phyloP scores from a whole-genome alignment of 257 asterid species.

The Nemophila menziesii region DNA sequence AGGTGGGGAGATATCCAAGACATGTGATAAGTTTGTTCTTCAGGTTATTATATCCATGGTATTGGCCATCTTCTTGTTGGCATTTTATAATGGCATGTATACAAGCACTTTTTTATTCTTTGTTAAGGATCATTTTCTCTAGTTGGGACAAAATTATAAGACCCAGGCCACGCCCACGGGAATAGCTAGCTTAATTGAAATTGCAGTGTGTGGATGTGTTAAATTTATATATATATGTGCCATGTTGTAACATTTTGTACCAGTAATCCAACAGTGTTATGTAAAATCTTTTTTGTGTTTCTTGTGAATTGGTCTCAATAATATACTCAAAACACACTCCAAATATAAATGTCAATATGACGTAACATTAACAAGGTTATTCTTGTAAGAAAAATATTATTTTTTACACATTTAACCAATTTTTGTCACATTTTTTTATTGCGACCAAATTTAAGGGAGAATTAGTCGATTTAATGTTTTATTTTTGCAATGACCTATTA shows the following conservation, averaged over 20 bases:
- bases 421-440: too few relatives aligned
- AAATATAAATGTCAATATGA: too few relatives aligned
- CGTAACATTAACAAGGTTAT: too few relatives aligned
- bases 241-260: background rate
- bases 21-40: slow-evolving; percentile 72
- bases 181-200: background rate
- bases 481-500: too few relatives aligned
- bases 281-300: background rate
- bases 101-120: slow-evolving; percentile 35
- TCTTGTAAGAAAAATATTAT: too few relatives aligned
- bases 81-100: slow-evolving; percentile 53
- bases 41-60: slow-evolving; percentile 76
- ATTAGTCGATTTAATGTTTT: too few relatives aligned
- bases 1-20: slow-evolving; percentile 80
- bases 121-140: slow-evolving; percentile 36
- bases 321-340: too few relatives aligned
- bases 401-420: too few relatives aligned
- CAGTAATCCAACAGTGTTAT: background rate
- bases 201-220: background rate
- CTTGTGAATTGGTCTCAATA: too few relatives aligned
- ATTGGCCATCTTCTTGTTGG: slow-evolving; percentile 98
- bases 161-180: slow-evolving; percentile 12
- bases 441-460: too few relatives aligned
- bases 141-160: slow-evolving; percentile 37
- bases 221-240: background rate